phyloP scores from a whole-genome alignment of 805 yeast species.

The Saccharomycopsis vini region DNA sequence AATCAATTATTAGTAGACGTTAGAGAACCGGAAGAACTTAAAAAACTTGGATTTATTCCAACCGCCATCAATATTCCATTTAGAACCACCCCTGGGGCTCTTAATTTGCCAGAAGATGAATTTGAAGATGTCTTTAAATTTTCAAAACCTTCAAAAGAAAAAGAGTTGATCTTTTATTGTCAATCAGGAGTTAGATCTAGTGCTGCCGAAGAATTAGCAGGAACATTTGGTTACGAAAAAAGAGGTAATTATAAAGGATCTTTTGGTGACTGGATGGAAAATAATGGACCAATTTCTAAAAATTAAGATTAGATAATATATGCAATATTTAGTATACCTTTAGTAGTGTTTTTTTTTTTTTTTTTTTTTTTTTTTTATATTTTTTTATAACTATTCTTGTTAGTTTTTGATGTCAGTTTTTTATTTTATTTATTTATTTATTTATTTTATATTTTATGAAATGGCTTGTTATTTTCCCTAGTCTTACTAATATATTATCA shows the following conservation, averaged over 20 bases:
- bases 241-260: conserved; percentile 86
- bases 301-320: no score
- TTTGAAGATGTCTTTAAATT: conserved; percentile 77
- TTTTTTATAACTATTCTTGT: no score
- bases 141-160: conserved; percentile 60
- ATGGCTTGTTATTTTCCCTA: no score
- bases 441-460: no score
- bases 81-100: conserved; percentile 87
- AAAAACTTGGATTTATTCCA: conserved; percentile 66
- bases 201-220: conserved; percentile 86
- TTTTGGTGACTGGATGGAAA: conserved; percentile 71
- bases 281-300: conserved; percentile 22
- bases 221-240: conserved; percentile 76
- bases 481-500: no score
- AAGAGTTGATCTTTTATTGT: conserved; percentile 83
- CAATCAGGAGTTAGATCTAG: conserved; percentile 86
- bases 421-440: no score
- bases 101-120: conserved; percentile 69
- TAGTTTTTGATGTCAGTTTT: no score
- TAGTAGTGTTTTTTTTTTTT: no score
- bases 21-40: conserved; percentile 78
- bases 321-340: no score
- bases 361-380: no score
- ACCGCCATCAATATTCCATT: conserved; percentile 80
- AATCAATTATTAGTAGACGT: conserved; percentile 70